Evolutionary conservation across 1,284 basidiomycete species (phyloP).

Genomic region (Rhodotorula sp.): DNA sequence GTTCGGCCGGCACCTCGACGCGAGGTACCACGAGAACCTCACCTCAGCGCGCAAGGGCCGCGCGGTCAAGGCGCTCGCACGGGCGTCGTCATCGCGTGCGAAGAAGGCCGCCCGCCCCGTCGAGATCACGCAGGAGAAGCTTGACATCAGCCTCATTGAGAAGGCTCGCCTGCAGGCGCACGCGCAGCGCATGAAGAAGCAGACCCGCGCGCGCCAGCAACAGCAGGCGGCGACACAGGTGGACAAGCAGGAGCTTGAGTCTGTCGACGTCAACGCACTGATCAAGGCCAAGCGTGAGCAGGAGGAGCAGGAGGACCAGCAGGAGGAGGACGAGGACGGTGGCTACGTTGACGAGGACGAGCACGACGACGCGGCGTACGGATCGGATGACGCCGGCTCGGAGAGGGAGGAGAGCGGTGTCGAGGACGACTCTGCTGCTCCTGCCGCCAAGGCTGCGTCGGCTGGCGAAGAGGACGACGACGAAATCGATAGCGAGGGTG

Average conservation of each 20-base stretch:
- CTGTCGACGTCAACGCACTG: slow-evolving; percentile 27
- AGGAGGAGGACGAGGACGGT: slow-evolving; percentile 22
- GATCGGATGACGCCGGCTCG: not conserved
- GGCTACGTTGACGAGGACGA: slow-evolving; percentile 24
- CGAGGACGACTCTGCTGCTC: not conserved
- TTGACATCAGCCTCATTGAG: not conserved
- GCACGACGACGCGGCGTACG: slow-evolving; percentile 12
- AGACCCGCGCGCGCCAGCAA: not conserved
- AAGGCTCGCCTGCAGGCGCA: not conserved
- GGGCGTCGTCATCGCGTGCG: not conserved
- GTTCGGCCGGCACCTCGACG: slow-evolving; percentile 28
- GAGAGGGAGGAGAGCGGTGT: slow-evolving; percentile 8
- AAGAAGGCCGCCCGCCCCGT: not conserved
- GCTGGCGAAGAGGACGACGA: slow-evolving; percentile 17
- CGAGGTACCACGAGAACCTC: slow-evolving; percentile 3
- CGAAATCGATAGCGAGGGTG: slow-evolving; percentile 27
- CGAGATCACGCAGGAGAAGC: not conserved
- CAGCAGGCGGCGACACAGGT: not conserved
- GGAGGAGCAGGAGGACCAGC: slow-evolving; percentile 10
- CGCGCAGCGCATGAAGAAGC: slow-evolving; percentile 8
- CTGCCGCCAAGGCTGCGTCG: not conserved
- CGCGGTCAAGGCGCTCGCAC: not conserved
- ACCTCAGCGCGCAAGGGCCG: not conserved
- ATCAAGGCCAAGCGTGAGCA: slow-evolving; percentile 24
- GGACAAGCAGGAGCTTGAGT: slow-evolving; percentile 1